Evolutionary conservation across 2,329 filamentous ascomycete genomes (phyloP).

Genomic region (Stemphylium lycopersici): DNA sequence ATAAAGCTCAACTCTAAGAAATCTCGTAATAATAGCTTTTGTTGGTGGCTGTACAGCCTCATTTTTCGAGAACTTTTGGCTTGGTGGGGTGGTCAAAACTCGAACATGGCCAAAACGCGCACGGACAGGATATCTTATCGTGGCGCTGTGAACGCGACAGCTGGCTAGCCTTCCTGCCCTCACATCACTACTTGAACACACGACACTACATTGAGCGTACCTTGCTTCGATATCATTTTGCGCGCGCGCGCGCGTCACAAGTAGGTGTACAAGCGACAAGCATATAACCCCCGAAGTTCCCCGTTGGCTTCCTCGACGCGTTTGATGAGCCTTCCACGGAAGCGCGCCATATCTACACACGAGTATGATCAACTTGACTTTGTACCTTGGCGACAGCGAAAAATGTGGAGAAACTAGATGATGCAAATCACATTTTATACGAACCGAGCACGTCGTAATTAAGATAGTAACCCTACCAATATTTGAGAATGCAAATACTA

Average conservation of each 20-base stretch:
- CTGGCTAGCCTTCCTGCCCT: slow-evolving; percentile 1
- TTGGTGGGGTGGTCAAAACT: no score
- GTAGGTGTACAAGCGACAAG: background rate
- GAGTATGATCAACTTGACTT: background rate
- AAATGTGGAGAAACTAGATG: background rate
- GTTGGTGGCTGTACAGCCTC: no score
- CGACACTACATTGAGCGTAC: background rate
- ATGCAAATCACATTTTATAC: background rate
- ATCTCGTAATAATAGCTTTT: no score
- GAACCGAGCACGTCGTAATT: background rate
- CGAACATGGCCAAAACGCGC: no score
- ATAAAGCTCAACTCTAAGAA: no score
- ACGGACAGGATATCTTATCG: no score
- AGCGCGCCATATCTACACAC: background rate
- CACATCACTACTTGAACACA: background rate
- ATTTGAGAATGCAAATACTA: background rate
- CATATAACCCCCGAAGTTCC: no score
- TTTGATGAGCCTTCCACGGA: background rate
- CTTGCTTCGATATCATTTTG: background rate
- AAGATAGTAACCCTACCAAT: background rate
- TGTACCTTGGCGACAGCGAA: background rate
- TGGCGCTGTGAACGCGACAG: background rate
- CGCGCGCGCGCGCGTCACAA: background rate
- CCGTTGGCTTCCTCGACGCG: background rate
- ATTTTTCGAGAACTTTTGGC: no score